A percentile compares a stretch with the other conserved stretches of the same genome.
Evolutionary conservation across 225 moss, liverwort and hornwort genomes (phyloP).

Genomic region (Straminergon stramineum): DNA sequence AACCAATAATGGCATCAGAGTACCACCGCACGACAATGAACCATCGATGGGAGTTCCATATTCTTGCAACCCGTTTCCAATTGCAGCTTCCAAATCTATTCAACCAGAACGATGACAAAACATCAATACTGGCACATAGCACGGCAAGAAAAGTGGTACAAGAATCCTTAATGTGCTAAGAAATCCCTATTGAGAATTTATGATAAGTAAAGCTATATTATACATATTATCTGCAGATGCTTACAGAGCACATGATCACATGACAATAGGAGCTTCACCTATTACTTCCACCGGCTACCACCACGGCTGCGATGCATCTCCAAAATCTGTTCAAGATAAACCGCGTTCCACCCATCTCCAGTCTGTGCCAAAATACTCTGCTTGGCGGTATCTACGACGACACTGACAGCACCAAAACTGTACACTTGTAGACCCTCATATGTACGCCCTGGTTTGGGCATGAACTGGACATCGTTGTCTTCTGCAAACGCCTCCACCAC

Average conservation of each 20-base stretch:
- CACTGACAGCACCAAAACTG: slow-evolving; percentile 76
- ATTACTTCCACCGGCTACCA: slow-evolving; percentile 91
- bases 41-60: not conserved
- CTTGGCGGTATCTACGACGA: slow-evolving; percentile 68
- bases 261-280: slow-evolving; percentile 18
- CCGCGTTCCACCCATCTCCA: slow-evolving; percentile 65
- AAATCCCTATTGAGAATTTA: not conserved
- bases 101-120: slow-evolving; percentile 2
- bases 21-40: slow-evolving; percentile 1
- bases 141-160: not conserved
- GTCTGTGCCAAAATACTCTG: slow-evolving; percentile 58
- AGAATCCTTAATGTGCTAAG: not conserved
- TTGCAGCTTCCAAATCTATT: slow-evolving; percentile 1
- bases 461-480: slow-evolving; percentile 76
- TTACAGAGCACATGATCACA: not conserved
- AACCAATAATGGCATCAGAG: not conserved
- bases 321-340: slow-evolving; percentile 63
- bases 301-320: slow-evolving; percentile 88
- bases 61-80: slow-evolving; percentile 6
- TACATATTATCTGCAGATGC: not conserved
- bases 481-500: slow-evolving; percentile 68
- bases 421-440: slow-evolving; percentile 84
- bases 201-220: not conserved
- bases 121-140: not conserved
- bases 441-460: slow-evolving; percentile 70